Evolutionary conservation across 2,329 filamentous ascomycete species (phyloP), one percentile per base, ranked within the genome.

Genomic region (Neonectria magnoliae): DNA sequence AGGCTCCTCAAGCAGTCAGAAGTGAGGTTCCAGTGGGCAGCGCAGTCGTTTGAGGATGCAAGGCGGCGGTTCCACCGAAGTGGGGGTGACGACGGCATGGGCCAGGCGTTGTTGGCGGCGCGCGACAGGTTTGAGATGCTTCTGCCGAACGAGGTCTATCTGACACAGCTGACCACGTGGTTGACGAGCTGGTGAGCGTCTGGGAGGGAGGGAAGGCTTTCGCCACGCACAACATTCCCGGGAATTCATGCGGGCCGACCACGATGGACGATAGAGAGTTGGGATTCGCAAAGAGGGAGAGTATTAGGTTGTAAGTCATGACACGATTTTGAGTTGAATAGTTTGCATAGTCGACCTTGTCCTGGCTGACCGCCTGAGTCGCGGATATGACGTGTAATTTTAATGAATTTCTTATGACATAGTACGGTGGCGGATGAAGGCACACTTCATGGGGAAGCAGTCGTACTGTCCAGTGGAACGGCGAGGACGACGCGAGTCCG

Each of bases 121-220:
- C 65, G 65, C 48, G 64, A 69, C n/a, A 60, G 66, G 42, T 60
- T 73, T 54, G 71, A 73, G 57, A 71, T 67, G 50, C 52, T 73
- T 44, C 18, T 69, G 47, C 59, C 51, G 27, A 68, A 70, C 18
- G 64, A 70, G n/a, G 57, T 74, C 18, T 59, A 73, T 62, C 41
- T 65, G 29, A 73, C 61, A 62, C 67, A 65, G 41, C 52, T 69
- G 44, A 65, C 56, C 65, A 71, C 65, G 67, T 73, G 71, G 60
- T 62, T 72, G 65, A 72, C 62, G 64, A 73, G 64, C 50, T 74
- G 71, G 67, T 71, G 64, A 69, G 25, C 3, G 27, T 54, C 27
- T 25, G 47, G 47, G 31, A 41, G 54, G 29, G 42, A 31, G 41
- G 41, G 27, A 8, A 29, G 48, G 14, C 10, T 25, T 55, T 48